A percentile compares a stretch with the other conserved stretches of the same genome.
These are phyloP conservation scores for Kazachstania bromeliacearum DNA, from an alignment of 805 yeast species.

Conservation along the genomic window DNA sequence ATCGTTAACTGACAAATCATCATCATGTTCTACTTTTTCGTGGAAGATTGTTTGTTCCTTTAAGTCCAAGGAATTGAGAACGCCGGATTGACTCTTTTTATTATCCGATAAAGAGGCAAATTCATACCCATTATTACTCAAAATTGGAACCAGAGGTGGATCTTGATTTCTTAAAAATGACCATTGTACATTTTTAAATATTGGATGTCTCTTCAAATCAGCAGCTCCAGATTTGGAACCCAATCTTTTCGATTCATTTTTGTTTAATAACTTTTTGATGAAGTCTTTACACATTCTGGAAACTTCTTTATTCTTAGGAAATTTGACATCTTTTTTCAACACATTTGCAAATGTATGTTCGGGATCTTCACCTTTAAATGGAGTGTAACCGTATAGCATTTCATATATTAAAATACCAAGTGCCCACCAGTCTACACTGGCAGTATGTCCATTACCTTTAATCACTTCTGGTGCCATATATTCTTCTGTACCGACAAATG, in stretches of 20 bases:
- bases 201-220: slow-evolving; percentile 83
- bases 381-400: slow-evolving; percentile 93
- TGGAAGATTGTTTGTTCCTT: slow-evolving; percentile 25
- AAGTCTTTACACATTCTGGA: slow-evolving; percentile 71
- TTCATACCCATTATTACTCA: slow-evolving; percentile 46
- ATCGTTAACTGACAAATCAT: slow-evolving; percentile 40
- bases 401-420: slow-evolving; percentile 87
- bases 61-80: slow-evolving; percentile 5
- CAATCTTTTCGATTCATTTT: slow-evolving; percentile 79
- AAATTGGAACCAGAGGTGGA: slow-evolving; percentile 92
- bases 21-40: slow-evolving; percentile 29
- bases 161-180: slow-evolving; percentile 84
- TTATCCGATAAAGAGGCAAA: slow-evolving; percentile 32
- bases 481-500: slow-evolving; percentile 98
- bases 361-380: slow-evolving; percentile 86
- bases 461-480: slow-evolving; percentile 98
- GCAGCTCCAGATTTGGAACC: slow-evolving; percentile 95
- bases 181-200: slow-evolving; percentile 91
- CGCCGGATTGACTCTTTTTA: slow-evolving; percentile 9
- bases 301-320: slow-evolving; percentile 58
- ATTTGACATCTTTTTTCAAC: slow-evolving; percentile 71
- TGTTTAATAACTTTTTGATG: slow-evolving; percentile 71
- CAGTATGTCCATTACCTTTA: slow-evolving; percentile 92
- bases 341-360: slow-evolving; percentile 85
- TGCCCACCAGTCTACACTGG: slow-evolving; percentile 99